Base-by-base conservation (phyloP, 2,329 filamentous ascomycete species). In the Hortaea werneckii region DNA sequence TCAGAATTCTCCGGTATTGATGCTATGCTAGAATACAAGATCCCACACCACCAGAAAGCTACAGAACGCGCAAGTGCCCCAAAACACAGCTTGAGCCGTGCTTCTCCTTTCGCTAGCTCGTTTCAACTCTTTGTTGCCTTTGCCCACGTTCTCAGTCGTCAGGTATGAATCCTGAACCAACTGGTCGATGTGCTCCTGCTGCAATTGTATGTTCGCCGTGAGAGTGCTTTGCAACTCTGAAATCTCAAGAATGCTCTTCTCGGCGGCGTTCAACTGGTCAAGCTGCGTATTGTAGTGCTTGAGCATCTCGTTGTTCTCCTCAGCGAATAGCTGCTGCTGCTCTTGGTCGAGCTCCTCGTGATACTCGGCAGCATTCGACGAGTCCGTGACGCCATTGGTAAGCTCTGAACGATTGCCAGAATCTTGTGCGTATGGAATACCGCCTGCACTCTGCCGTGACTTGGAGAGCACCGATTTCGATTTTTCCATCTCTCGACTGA, bases 281-380 rank as follows among this genome's bases (percentile, higher is more conserved):
- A 96, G 71, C n/a, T 86, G 88, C 67, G 85, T 87, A 66, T 95
- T 87, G 65, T 94, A 95, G 66, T 95, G 86, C 65, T 85, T 85
- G 56, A 96, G 75, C 82, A 98, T 88, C 52, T 87, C 82, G 65
- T 88, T 82, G 62, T 96, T 95, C 61, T 94, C 89, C 66, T 87
- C 79, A 56, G 90, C 89, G 68, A 98, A 96, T 62, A 95, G 78
- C 64, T 95, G 90, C 43, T 92, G 71, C 66, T 96, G 90, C 61
- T 95, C 88, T 20, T 81, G 75, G 12, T 84, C 87, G 50, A 95
- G 70, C 51, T 81, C 5, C 42, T 67, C 57, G 8, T 6, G 6
- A 7, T 20, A 26, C 7, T 32, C 11, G 8, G 28, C 20, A 13
- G 11, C 13, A n/a, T 35, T 35, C 9, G 32, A 9, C 8, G 32